A percentile compares a stretch with the other conserved stretches of the same genome.
These are phyloP conservation scores for Scheffersomyces lignosus DNA, from an alignment of 805 yeast genomes.

Conservation along the genomic window DNA sequence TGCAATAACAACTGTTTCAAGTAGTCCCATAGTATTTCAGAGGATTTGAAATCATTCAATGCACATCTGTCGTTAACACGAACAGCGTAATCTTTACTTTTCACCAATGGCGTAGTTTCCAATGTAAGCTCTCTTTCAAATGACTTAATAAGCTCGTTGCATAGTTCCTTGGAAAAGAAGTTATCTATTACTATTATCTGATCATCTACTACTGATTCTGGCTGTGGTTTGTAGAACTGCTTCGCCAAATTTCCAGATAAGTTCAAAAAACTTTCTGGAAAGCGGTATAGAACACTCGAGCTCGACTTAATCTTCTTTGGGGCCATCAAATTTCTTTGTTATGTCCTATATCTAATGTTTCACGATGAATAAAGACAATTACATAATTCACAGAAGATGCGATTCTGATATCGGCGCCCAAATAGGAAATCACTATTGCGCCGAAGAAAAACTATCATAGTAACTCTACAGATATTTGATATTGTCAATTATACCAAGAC, in stretches of 20 bases:
- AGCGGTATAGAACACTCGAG: conserved; percentile 9
- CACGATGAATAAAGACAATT: no score
- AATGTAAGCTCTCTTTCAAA: conserved; percentile 27
- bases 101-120: conserved; percentile 50
- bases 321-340: no score
- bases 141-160: conserved; percentile 39
- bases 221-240: conserved; percentile 18
- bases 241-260: conserved; percentile 9
- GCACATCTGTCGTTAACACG: conserved; percentile 54
- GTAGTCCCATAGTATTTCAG: conserved; percentile 43
- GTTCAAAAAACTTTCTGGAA: conserved; percentile 15
- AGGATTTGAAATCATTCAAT: conserved; percentile 38
- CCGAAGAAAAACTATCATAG: no score
- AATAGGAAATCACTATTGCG: no score
- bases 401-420: no score
- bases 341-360: no score
- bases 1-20: conserved; percentile 30
- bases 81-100: conserved; percentile 55
- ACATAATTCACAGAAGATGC: no score
- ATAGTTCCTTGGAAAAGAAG: conserved; percentile 36
- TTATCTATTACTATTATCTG: conserved; percentile 44
- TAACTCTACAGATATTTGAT: no score
- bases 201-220: conserved; percentile 24
- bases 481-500: no score
- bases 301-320: neutral